Evolutionary conservation across 176 grass and related monocot genomes (phyloP).

Genomic region (Eleusine coracana): DNA sequence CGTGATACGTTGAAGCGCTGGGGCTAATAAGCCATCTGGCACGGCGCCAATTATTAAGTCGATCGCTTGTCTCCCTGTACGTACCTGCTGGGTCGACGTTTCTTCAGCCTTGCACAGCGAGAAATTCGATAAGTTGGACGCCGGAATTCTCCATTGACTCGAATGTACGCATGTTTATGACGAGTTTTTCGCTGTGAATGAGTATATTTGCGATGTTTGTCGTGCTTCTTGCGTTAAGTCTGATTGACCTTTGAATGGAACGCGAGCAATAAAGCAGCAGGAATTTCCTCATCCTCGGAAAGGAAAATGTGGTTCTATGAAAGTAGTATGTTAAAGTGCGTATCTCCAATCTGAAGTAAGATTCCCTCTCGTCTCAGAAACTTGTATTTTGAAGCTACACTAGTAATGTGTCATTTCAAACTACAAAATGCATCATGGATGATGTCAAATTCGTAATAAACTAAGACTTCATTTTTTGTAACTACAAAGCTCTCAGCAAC

Average conservation of each 20-base stretch:
- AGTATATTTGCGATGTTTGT: background rate
- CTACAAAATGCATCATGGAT: background rate
- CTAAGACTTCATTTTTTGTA: no score
- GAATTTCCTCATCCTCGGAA: background rate
- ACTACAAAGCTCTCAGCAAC: no score
- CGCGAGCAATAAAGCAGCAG: background rate
- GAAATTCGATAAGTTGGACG: no score
- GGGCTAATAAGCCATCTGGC: constrained; percentile 7
- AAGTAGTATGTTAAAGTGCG: background rate
- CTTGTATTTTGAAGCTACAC: background rate
- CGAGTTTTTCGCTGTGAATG: background rate
- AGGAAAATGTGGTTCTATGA: background rate
- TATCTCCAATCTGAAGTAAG: background rate
- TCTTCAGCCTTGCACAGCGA: background rate
- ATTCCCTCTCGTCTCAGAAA: background rate
- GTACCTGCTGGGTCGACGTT: background rate
- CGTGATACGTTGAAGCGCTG: constrained; percentile 42
- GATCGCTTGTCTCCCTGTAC: background rate
- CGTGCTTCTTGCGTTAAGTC: background rate
- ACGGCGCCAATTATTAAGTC: background rate
- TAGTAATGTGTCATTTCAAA: background rate
- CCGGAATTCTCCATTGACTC: constrained; percentile 1
- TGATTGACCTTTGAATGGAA: background rate
- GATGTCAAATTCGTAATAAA: no score
- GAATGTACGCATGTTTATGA: background rate